phyloP scores from a whole-genome alignment of 2,329 filamentous ascomycete genomes.

The Aspergillus texensis region DNA sequence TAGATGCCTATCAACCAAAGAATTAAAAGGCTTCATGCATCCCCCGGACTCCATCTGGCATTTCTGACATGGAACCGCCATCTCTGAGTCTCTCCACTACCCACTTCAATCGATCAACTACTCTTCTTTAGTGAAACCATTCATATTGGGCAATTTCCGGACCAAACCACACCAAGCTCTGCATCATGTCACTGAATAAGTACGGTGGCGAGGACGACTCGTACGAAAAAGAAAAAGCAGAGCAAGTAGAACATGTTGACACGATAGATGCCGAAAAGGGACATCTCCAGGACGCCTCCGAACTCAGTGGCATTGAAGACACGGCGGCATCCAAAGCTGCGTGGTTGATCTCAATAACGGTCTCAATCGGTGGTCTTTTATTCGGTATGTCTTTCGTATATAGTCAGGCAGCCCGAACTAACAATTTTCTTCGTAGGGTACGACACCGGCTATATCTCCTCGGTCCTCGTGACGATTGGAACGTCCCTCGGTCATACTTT shows the following conservation, averaged over 20 bases:
- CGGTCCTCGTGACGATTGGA: slow-evolving; percentile 40
- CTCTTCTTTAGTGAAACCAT: neutral
- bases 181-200: neutral
- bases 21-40: neutral
- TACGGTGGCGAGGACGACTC: neutral
- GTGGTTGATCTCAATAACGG: neutral
- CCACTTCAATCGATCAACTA: too few relatives aligned
- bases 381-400: neutral
- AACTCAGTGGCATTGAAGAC: neutral
- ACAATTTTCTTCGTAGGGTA: slow-evolving; percentile 34
- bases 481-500: slow-evolving; percentile 42
- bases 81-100: neutral
- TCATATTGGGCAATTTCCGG: neutral
- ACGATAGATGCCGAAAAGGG: neutral
- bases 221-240: neutral
- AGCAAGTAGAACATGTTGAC: neutral
- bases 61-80: neutral
- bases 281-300: neutral
- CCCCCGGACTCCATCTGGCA: neutral
- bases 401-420: neutral
- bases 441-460: slow-evolving; percentile 50
- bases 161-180: neutral
- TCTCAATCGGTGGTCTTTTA: neutral
- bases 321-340: neutral
- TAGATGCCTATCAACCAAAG: neutral